Evolutionary conservation across 345 rosid genomes (phyloP).

Genomic region (Populus simonii): DNA sequence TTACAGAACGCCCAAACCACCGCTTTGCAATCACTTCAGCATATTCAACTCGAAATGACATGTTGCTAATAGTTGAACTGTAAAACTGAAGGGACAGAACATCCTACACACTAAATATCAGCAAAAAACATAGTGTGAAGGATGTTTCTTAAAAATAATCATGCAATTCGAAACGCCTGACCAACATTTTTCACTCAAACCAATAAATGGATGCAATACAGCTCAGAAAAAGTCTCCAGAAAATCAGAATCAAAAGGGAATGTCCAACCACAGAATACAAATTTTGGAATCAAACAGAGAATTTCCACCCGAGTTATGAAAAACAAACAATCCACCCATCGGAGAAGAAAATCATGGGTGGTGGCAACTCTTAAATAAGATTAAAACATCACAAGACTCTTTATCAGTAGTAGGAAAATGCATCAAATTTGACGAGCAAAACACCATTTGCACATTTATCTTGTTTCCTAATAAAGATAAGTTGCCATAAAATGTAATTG

Average conservation of each 20-base stretch:
- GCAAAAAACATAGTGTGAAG: neutral
- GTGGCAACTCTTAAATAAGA: neutral
- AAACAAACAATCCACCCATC: neutral
- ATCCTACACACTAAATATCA: neutral
- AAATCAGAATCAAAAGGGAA: neutral
- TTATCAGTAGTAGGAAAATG: neutral
- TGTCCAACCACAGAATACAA: neutral
- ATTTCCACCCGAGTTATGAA: neutral
- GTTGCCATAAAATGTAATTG: neutral
- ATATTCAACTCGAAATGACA: neutral
- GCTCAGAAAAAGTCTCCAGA: neutral
- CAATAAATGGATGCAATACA: neutral
- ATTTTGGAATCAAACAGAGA: neutral
- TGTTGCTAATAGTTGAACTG: neutral
- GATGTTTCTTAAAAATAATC: neutral
- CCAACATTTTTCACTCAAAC: neutral
- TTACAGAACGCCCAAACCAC: neutral
- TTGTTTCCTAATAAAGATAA: neutral
- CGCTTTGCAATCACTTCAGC: neutral
- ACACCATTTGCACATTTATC: neutral
- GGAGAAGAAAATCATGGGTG: neutral
- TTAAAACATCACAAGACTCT: neutral
- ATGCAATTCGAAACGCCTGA: neutral
- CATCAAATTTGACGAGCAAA: neutral
- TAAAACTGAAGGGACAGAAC: neutral